A percentile compares a stretch with the other conserved stretches of the same genome.
These are phyloP conservation scores for Gnaphalium uliginosum DNA, from an alignment of 129 eudicot genomes.

Conservation along the genomic window DNA sequence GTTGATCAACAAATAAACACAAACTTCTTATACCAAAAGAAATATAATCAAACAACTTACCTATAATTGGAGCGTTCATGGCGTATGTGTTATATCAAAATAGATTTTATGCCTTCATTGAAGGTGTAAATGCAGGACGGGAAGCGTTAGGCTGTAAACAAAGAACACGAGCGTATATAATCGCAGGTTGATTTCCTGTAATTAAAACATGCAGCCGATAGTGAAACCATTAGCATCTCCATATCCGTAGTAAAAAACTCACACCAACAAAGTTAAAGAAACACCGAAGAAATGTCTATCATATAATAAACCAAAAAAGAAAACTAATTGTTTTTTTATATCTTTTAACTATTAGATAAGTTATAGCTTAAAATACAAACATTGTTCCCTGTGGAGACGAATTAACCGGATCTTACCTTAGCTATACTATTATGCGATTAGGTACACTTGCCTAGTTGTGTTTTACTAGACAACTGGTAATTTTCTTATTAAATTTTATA, in stretches of 20 bases:
- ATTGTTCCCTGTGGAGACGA: too few species aligned
- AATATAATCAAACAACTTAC: constrained; percentile 24
- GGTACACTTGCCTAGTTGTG: too few species aligned
- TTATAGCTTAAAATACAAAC: too few species aligned
- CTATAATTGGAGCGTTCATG: constrained; percentile 65
- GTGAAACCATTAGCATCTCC: not conserved
- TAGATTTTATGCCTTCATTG: constrained; percentile 19
- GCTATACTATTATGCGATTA: too few species aligned
- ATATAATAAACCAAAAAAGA: not conserved
- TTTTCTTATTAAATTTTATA: too few species aligned
- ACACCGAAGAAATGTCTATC: not conserved
- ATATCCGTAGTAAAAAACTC: not conserved
- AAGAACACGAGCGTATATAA: not conserved
- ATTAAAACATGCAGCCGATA: not conserved
- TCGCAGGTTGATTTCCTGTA: constrained; percentile 7
- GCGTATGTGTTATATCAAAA: constrained; percentile 1
- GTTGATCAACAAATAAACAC: constrained; percentile 7
- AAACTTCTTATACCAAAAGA: constrained; percentile 11
- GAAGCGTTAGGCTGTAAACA: not conserved
- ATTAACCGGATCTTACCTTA: too few species aligned
- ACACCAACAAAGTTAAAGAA: not conserved
- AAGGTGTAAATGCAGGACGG: not conserved
- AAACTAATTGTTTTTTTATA: too few species aligned
- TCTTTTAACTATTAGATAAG: too few species aligned
- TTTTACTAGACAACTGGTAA: too few species aligned